These are phyloP conservation scores for Cladosporium sp. DNA, from an alignment of 2,329 filamentous ascomycete species.

Conservation along the genomic window DNA sequence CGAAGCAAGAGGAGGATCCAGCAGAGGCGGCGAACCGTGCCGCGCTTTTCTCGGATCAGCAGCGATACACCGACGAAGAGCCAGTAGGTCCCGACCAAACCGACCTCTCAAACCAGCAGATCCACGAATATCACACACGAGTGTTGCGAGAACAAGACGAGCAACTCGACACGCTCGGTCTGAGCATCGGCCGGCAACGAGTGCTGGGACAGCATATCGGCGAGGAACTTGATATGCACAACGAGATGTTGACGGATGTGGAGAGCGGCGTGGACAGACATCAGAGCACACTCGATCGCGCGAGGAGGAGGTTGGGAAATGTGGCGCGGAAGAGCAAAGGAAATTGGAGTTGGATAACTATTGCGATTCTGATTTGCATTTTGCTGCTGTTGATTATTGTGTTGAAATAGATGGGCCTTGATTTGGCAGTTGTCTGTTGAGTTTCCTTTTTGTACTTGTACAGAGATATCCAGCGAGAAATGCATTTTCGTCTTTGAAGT, in stretches of 20 bases:
- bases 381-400: slow-evolving; percentile 78
- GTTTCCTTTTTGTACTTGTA: slow-evolving; percentile 73
- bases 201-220: slow-evolving; percentile 95
- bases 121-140: slow-evolving; percentile 77
- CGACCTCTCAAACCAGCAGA: slow-evolving; percentile 71
- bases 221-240: slow-evolving; percentile 88
- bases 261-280: slow-evolving; percentile 81
- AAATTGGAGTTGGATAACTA: slow-evolving; percentile 83
- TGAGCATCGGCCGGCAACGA: slow-evolving; percentile 80
- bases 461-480: slow-evolving; percentile 59
- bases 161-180: slow-evolving; percentile 83
- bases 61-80: slow-evolving; percentile 64
- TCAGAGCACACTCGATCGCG: slow-evolving; percentile 68
- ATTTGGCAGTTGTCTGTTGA: too few species aligned
- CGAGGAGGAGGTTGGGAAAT: slow-evolving; percentile 65
- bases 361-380: slow-evolving; percentile 73
- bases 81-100: slow-evolving; percentile 52
- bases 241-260: slow-evolving; percentile 82
- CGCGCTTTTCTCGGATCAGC: slow-evolving; percentile 48
- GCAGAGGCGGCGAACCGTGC: slow-evolving; percentile 50
- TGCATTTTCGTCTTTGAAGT: too few species aligned
- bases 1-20: slow-evolving; percentile 37
- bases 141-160: slow-evolving; percentile 87
- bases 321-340: slow-evolving; percentile 73
- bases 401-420: slow-evolving; percentile 68